Base-by-base conservation (phyloP, 2,329 filamentous ascomycete species). In the Trichoderma semiorbis region DNA sequence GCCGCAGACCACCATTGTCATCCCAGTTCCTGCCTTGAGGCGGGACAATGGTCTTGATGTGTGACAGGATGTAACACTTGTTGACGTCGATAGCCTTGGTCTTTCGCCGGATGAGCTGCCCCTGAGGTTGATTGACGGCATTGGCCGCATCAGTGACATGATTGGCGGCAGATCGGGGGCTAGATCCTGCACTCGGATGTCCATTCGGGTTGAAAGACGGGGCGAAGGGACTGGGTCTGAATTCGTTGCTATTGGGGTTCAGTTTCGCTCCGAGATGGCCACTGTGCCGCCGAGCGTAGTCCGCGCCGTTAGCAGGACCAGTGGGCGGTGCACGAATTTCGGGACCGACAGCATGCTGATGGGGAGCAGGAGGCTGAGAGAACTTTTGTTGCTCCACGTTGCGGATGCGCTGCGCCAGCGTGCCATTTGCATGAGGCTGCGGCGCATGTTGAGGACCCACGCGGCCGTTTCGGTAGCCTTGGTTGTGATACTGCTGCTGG, bases 151-250 rank as follows among this genome's bases (percentile, higher is more conserved):
- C 66, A 39, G 82, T 77, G 21, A 81, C 79, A 67, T 86, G 82
- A 77, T 87, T 91, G 75, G 86, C 86, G 74, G 84, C 84, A 2
- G 91, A 89, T 39, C 88, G 87, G 34, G 94, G 93, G 78, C 92
- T 97, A 3, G 93, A 93, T 43, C 89, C 86, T 61, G 88, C 86
- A 78, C 91, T 93, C n/a, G 85, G 84, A 61, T 86, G 84, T 5
- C 86, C 85, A 28, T 83, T 93, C 6, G 93, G 95, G 75, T 91
- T 95, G 82, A 99, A 98, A 1, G 91, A 86, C 58, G 89, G 88
- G 0, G 95, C 94, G 73, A 92, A 92, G 5, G 93, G 91, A 77
- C 92, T 97, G 21, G 95, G 96, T 74, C 92, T 91, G 82, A 98
- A 98, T 77, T 97, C 94, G 78, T 88, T 85, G 75, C 86, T 91